These are phyloP conservation scores for Solanum virginianum DNA, from an alignment of 257 asterid species.

Conservation along the genomic window DNA sequence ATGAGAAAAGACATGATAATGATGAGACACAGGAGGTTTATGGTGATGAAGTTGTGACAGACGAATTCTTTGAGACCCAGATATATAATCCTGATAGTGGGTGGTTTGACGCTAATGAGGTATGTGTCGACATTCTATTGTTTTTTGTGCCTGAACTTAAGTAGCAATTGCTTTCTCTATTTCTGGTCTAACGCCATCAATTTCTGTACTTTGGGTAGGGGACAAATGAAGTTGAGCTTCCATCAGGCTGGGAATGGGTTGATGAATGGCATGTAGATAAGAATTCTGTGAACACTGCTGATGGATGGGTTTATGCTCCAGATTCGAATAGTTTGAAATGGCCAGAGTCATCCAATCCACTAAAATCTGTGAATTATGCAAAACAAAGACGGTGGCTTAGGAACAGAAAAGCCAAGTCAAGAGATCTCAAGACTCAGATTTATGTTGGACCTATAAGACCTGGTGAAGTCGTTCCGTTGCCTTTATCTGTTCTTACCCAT, in stretches of 20 bases:
- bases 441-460: slow-evolving; percentile 62
- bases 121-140: slow-evolving; percentile 5
- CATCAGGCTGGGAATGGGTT: slow-evolving; percentile 84
- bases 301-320: slow-evolving; percentile 96
- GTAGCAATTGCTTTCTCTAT: neutral
- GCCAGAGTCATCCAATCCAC: slow-evolving; percentile 66
- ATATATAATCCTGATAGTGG: slow-evolving; percentile 39
- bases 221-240: slow-evolving; percentile 41
- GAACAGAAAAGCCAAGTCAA: slow-evolving; percentile 33
- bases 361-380: slow-evolving; percentile 42
- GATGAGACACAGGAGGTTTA: slow-evolving; percentile 15
- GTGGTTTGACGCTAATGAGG: slow-evolving; percentile 62
- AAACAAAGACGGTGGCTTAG: slow-evolving; percentile 92
- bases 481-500: slow-evolving; percentile 58
- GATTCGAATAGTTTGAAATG: slow-evolving; percentile 57
- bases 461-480: slow-evolving; percentile 65
- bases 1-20: slow-evolving; percentile 20
- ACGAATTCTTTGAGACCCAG: slow-evolving; percentile 72
- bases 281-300: slow-evolving; percentile 46
- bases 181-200: neutral
- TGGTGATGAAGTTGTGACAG: slow-evolving; percentile 28
- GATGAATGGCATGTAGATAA: slow-evolving; percentile 83
- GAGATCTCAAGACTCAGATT: slow-evolving; percentile 29
- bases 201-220: slow-evolving; percentile 30
- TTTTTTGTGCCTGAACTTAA: neutral